Percentiles rank a stretch among this genome's conserved stretches.
Conservation (phyloP, 306 rosid species). For the Lablab purpureus region DNA sequence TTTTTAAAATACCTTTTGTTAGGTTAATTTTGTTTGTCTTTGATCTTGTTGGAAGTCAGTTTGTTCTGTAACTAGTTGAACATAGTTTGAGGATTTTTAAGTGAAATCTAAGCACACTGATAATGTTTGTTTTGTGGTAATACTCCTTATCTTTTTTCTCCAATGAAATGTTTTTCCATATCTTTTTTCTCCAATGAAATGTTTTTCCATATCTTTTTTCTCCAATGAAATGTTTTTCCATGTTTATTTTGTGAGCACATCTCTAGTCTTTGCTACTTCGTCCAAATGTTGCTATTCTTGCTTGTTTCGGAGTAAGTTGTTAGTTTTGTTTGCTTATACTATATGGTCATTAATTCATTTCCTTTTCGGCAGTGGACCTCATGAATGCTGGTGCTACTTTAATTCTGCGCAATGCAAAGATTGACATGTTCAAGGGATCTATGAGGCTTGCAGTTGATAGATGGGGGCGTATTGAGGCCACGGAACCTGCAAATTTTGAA, state of each 20-base stretch:
- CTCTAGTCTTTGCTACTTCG: neutral
- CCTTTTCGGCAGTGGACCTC: conserved; percentile 65
- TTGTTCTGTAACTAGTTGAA: neutral
- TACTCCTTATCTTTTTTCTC: neutral
- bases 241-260: neutral
- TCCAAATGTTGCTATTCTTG: neutral
- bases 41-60: neutral
- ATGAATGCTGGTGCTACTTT: conserved; percentile 69
- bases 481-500: conserved; percentile 73
- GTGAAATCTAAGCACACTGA: no score
- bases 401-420: conserved; percentile 84
- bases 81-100: no score
- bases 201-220: neutral
- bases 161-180: neutral
- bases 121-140: neutral
- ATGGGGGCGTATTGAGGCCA: conserved; percentile 86
- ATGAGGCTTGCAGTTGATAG: conserved; percentile 93
- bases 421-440: conserved; percentile 94
- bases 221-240: neutral
- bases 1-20: neutral
- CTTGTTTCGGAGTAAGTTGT: neutral
- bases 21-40: neutral
- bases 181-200: neutral
- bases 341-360: neutral
- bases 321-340: neutral